Base-by-base conservation (phyloP, 2,329 filamentous ascomycete species). In the Cercospora nicotianae region DNA sequence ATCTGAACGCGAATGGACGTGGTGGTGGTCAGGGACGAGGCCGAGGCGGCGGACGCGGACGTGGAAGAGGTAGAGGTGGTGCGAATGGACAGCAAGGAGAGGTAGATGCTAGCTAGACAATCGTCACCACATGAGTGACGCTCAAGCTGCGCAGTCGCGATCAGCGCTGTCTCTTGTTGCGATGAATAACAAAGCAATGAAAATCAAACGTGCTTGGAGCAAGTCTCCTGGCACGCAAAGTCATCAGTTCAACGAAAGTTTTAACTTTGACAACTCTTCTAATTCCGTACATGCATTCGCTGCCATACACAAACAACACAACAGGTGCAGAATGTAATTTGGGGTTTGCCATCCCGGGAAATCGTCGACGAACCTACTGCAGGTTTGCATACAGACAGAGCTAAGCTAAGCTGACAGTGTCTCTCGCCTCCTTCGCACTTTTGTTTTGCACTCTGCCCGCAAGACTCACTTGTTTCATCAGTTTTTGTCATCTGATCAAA, bases 1-100 rank as follows among this genome's bases (percentile, higher is more conserved):
- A 77, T 53, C 79, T 91, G 12, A 84, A 89, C 31, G 69, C 74
- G 45, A 70, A 73, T 23, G 60, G 75, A 31, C 73, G 75, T 18
- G 70, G 75, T 28, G 72, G 72, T 8, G 68, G 74, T 2, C 36
- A 39, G 59, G 72, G 74, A 39, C 67, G 70, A 30, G 69, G 71
- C 30, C 64, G 70, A 16, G 67, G 72, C 20, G 63, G 69, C 13
- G 70, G 74, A 23, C 68, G 75, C 10, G 69, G 74, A 63, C 68
- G 33, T 18, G 64, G 62, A 31, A 36, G 63, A 12, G 66, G 67
- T 6, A 64, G 71, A 62, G 72, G 71, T 51, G 68, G 63, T 23
- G 62, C 28, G 13, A 58, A 31, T n/a, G 53, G 53, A 6, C 53
- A 58, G 23, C 26, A 58, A 16, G 26, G 53, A 7, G 53, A 58